Conservation (phyloP, 352 stramenopile species). For the Phytopythium litorale region DNA sequence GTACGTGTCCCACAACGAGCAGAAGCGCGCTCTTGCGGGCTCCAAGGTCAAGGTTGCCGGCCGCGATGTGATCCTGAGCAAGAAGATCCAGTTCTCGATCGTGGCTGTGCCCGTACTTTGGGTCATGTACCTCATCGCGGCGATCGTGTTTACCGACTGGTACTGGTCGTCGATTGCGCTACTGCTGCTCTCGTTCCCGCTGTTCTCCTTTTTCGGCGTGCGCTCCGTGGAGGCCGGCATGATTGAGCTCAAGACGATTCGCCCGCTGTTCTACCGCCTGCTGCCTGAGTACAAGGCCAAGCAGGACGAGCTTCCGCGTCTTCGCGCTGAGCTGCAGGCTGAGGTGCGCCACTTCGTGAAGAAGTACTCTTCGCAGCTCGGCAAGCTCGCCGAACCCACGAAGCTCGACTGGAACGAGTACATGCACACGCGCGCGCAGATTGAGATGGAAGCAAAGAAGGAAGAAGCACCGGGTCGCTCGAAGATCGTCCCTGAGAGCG, state of each 20-base stretch:
- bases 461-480: conserved; percentile 4
- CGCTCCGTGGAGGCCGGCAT: conserved; percentile 84
- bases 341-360: conserved; percentile 75
- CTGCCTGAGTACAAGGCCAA: conserved; percentile 73
- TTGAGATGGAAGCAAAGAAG: conserved; percentile 30
- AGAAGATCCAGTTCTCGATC: conserved; percentile 93
- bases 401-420: conserved; percentile 83
- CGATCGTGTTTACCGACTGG: conserved; percentile 80
- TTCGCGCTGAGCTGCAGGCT: conserved; percentile 64
- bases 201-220: conserved; percentile 88
- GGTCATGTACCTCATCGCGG: conserved; percentile 82
- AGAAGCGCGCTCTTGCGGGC: conserved; percentile 79
- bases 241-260: conserved; percentile 85
- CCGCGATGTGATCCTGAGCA: conserved; percentile 88
- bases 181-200: conserved; percentile 73
- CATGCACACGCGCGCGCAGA: conserved; percentile 66
- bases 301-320: conserved; percentile 71
- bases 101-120: conserved; percentile 87
- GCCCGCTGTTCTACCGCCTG: conserved; percentile 77
- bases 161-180: conserved; percentile 84
- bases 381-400: conserved; percentile 60
- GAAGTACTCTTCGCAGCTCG: conserved; percentile 58
- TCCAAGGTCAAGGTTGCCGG: conserved; percentile 91
- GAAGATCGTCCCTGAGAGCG: not conserved
- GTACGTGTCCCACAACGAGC: conserved; percentile 63